Conservation (phyloP, 306 rosid genomes). For the Hippophae gyantsensis region DNA sequence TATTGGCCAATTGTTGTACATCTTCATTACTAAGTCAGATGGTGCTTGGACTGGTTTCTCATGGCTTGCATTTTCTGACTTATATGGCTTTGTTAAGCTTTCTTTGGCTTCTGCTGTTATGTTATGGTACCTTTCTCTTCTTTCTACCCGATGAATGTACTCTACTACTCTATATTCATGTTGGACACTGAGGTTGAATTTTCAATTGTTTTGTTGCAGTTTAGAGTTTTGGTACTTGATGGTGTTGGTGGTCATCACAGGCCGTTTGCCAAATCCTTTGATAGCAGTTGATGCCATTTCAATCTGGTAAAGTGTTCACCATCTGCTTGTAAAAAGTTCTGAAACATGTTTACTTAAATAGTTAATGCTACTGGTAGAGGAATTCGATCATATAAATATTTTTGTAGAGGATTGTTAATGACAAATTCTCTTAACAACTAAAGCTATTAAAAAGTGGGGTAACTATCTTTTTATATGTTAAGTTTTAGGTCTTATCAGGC, state of each 20-base stretch:
- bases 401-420: too few species aligned
- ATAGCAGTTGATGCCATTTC: conserved; percentile 65
- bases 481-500: too few species aligned
- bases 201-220: conserved; percentile 24
- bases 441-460: too few species aligned
- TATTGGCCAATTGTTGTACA: conserved; percentile 36
- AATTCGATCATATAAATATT: too few species aligned
- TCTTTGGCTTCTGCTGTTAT: conserved; percentile 72
- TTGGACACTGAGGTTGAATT: not conserved
- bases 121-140: conserved; percentile 48
- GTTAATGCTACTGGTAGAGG: not conserved
- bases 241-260: conserved; percentile 46
- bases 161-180: not conserved
- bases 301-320: conserved; percentile 43
- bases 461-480: too few species aligned
- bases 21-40: conserved; percentile 54
- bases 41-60: conserved; percentile 38
- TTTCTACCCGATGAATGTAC: not conserved
- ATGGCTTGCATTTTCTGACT: too few species aligned
- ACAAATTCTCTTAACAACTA: too few species aligned
- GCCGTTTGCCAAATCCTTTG: conserved; percentile 22
- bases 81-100: conserved; percentile 56
- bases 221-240: conserved; percentile 88
- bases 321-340: not conserved
- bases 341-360: not conserved